Evolutionary conservation across 306 rosid species (phyloP).

Genomic region (Castanospermum australe): DNA sequence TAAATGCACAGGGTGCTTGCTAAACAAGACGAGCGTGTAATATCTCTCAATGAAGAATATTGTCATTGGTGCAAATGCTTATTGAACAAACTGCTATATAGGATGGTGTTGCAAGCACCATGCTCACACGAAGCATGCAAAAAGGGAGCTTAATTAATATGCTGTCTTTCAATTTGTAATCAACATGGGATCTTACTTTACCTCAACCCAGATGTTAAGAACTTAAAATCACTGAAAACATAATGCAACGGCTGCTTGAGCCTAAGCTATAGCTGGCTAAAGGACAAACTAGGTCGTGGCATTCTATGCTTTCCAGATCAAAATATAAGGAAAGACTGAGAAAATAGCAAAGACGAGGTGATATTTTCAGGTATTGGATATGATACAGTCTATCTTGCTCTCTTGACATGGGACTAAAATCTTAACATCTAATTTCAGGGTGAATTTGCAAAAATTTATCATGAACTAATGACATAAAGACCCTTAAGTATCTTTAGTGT

Average conservation of each 20-base stretch:
- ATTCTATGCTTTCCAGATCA: not conserved
- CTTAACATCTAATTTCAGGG: not conserved
- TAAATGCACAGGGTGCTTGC: not conserved
- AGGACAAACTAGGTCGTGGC: not conserved
- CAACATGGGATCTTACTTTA: not conserved
- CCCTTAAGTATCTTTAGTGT: not conserved
- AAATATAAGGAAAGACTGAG: not conserved
- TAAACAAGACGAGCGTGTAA: not conserved
- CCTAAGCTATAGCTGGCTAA: not conserved
- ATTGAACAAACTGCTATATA: not conserved
- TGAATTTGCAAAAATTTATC: not conserved
- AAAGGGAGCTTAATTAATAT: not conserved
- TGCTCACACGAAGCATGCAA: not conserved
- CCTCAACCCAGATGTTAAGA: not conserved
- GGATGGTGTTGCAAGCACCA: not conserved
- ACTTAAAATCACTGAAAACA: not conserved
- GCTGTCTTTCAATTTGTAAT: not conserved
- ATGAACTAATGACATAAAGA: not conserved
- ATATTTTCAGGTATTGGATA: not conserved
- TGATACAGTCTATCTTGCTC: no score
- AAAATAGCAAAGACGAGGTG: not conserved
- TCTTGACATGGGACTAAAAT: no score
- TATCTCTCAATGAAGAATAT: not conserved
- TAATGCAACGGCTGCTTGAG: not conserved
- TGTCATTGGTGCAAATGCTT: not conserved